Base-by-base conservation (phyloP, 345 rosid genomes). In the Gossypium raimondii region DNA sequence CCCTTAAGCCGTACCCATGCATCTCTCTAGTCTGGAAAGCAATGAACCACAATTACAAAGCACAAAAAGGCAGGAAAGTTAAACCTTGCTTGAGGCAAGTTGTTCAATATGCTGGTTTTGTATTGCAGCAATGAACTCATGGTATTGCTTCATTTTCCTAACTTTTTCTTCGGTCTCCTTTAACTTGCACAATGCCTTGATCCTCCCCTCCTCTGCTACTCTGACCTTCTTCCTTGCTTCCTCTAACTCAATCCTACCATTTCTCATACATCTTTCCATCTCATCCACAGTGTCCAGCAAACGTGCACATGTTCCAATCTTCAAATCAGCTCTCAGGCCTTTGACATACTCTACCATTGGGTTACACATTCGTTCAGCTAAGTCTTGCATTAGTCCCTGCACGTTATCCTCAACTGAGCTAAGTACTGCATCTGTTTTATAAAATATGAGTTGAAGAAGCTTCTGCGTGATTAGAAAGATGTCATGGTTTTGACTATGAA, bases 331-430 rank as follows among this genome's bases (percentile, higher is more conserved):
- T 73, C 79, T 79, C 60, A 85, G 77, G 73, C 82, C 68, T 6
- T 82, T 86, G 38, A 78, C 86, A 75, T 87, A 85, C 65, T 83
- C 85, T 74, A 85, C 78, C 87, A 89, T 86, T 38, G 93, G 93
- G 72, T 48, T 73, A 78, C 91, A 89, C 86, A 89, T 86, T 14
- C 76, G 75, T 73, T 68, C 75, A 20, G 81, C 79, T 72, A 89
- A 77, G 71, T 78, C 84, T 75, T 80, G 78, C 80, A 87, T 81
- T 72, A 87, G 82, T 14, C 81, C 81, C 68, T 79, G 77, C 76
- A 86, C 82, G 60, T 87, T 89, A 70, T 51, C 71, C 74, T 87
- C 89, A 27, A 87, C 87, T 12, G 88, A 87, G 44, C 79, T 70
- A 65, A 87, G 80, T 43, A 84, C 75, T 24, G 75, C 75, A 29